These are phyloP conservation scores for Rhynchosporium graminicola DNA, from an alignment of 2,329 filamentous ascomycete genomes.

Conservation along the genomic window DNA sequence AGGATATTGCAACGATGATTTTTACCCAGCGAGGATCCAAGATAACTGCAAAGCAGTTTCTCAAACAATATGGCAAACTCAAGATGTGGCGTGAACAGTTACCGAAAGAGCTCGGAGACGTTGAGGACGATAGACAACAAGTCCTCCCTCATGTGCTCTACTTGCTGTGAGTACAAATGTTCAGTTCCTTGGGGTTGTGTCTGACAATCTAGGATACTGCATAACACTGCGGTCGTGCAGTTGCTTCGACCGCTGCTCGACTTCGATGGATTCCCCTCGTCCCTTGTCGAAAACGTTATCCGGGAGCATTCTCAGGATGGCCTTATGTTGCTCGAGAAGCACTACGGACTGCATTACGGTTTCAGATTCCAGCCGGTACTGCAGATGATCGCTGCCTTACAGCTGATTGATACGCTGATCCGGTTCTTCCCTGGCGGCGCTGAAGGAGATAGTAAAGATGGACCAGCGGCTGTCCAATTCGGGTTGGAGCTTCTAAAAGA, in stretches of 20 bases:
- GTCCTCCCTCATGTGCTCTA: constrained; percentile 40
- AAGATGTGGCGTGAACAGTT: constrained; percentile 36
- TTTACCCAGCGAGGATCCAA: constrained; percentile 27
- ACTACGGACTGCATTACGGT: constrained; percentile 37
- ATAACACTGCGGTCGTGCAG: constrained; percentile 36
- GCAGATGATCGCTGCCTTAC: constrained; percentile 41
- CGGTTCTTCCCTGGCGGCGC: constrained; percentile 37
- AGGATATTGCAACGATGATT: constrained; percentile 33
- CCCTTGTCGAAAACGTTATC: constrained; percentile 33
- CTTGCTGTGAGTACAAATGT: constrained; percentile 36
- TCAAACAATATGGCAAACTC: constrained; percentile 37
- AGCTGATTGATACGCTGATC: constrained; percentile 38
- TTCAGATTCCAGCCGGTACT: constrained; percentile 40
- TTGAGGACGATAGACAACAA: constrained; percentile 29
- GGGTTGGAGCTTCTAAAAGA: constrained; percentile 37
- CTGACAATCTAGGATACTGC: constrained; percentile 39
- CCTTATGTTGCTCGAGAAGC: constrained; percentile 37
- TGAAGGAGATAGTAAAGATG: constrained; percentile 32
- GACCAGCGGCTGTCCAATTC: constrained; percentile 35
- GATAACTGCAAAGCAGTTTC: constrained; percentile 31
- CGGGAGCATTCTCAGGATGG: constrained; percentile 40
- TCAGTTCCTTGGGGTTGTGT: background rate
- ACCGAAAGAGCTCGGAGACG: constrained; percentile 31
- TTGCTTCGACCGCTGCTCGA: constrained; percentile 40
- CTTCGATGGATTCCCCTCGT: constrained; percentile 32